Evolutionary conservation across 805 yeast species (phyloP).

Genomic region (Cyberlindnera amylophila): DNA sequence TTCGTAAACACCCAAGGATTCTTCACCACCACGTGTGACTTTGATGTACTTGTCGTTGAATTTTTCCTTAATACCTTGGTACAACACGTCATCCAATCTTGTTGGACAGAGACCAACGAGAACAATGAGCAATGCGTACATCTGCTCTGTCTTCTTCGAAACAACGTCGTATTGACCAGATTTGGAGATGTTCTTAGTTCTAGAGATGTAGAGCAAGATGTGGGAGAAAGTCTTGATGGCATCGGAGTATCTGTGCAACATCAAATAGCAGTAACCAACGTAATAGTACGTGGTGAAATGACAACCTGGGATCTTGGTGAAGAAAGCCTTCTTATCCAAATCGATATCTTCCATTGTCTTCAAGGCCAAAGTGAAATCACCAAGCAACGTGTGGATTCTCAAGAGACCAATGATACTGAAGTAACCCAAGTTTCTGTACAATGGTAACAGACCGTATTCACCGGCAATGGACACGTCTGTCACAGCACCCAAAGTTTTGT

Average conservation of each 20-base stretch:
- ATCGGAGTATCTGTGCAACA: constrained; percentile 47
- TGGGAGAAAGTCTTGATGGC: constrained; percentile 47
- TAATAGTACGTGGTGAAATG: constrained; percentile 50
- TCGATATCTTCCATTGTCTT: constrained; percentile 46
- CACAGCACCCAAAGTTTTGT: constrained; percentile 13
- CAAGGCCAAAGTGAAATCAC: constrained; percentile 46
- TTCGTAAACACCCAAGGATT: constrained; percentile 38
- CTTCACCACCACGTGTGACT: constrained; percentile 41
- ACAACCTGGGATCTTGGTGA: constrained; percentile 44
- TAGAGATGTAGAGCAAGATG: constrained; percentile 41
- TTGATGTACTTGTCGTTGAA: constrained; percentile 42
- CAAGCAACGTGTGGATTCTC: constrained; percentile 46
- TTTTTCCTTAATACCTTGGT: constrained; percentile 41
- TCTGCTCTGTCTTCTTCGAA: constrained; percentile 46
- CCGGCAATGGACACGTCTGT: constrained; percentile 34
- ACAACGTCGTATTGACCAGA: constrained; percentile 44
- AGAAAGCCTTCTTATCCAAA: constrained; percentile 43
- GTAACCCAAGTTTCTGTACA: constrained; percentile 45
- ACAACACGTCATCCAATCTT: constrained; percentile 42
- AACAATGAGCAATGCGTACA: constrained; percentile 46
- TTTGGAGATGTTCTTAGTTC: constrained; percentile 40
- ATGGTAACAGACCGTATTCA: constrained; percentile 38
- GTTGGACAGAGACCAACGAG: constrained; percentile 44
- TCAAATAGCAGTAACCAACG: constrained; percentile 47
- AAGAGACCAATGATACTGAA: constrained; percentile 45